phyloP scores from a whole-genome alignment of 306 rosid genomes.

The Oxytropis ochrocephala region DNA sequence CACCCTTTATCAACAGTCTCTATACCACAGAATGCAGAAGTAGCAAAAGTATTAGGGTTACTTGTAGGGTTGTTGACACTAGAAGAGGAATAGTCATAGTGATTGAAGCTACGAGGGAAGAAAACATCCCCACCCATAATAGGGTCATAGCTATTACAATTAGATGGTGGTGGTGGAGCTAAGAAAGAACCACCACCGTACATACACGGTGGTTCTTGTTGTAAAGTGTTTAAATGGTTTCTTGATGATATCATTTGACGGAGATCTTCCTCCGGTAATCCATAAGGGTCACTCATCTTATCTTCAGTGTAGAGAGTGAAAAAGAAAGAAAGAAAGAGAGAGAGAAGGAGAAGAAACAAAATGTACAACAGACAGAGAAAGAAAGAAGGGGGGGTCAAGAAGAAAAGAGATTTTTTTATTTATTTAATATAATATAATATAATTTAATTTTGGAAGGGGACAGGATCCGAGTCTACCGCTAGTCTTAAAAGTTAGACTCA shows the following conservation, averaged over 20 bases:
- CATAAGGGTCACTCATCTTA: conserved; percentile 34
- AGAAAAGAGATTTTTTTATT: neutral
- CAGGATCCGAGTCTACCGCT: conserved; percentile 98
- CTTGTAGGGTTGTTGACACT: neutral
- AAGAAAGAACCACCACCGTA: neutral
- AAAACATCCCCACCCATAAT: conserved; percentile 27
- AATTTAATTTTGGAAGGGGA: conserved; percentile 17
- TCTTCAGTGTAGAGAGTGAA: neutral
- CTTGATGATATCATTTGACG: conserved; percentile 39
- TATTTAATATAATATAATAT: neutral
- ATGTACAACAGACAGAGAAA: neutral
- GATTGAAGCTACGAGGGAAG: conserved; percentile 23
- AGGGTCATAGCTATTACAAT: conserved; percentile 25
- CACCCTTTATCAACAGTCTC: conserved; percentile 31
- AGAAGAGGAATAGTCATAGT: neutral
- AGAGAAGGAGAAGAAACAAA: neutral
- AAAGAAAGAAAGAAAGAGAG: neutral
- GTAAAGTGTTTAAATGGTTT: conserved; percentile 21
- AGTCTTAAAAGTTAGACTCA: conserved; percentile 34
- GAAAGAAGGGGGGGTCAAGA: neutral
- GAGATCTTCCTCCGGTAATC: conserved; percentile 62
- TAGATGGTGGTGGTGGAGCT: neutral
- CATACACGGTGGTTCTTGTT: conserved; percentile 15
- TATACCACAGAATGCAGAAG: conserved; percentile 13
- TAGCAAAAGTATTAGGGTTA: neutral